Conservation (phyloP, 768 basidiomycete genomes). For the Asterophora lycoperdoides region DNA sequence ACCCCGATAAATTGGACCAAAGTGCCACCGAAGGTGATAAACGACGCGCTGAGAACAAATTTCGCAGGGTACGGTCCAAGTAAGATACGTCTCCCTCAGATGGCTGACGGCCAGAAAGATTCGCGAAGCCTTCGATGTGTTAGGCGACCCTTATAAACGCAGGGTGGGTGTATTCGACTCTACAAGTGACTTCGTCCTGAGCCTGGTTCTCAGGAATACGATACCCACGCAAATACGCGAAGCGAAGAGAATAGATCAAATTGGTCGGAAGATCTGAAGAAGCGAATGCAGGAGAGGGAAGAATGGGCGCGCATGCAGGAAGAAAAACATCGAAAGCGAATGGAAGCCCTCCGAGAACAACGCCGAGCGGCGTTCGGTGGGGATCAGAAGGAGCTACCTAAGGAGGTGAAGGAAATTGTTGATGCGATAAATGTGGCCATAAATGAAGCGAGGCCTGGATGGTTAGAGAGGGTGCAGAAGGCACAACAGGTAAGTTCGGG, state of each 20-base stretch:
- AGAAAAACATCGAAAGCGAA: constrained; percentile 46
- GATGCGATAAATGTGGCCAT: constrained; percentile 51
- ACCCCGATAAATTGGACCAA: constrained; percentile 67
- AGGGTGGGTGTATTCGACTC: constrained; percentile 34
- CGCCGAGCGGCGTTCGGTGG: constrained; percentile 31
- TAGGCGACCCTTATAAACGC: constrained; percentile 53
- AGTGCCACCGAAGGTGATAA: constrained; percentile 47
- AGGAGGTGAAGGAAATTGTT: constrained; percentile 50
- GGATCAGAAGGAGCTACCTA: constrained; percentile 34
- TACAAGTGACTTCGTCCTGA: background rate
- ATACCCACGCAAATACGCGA: constrained; percentile 34
- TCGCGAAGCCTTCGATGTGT: constrained; percentile 55
- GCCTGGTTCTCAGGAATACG: constrained; percentile 40
- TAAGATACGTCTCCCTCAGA: background rate
- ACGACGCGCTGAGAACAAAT: constrained; percentile 50
- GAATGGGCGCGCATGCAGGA: constrained; percentile 51
- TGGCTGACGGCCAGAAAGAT: constrained; percentile 38
- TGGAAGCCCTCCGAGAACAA: constrained; percentile 36
- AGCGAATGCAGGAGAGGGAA: constrained; percentile 44
- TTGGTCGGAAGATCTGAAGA: constrained; percentile 37
- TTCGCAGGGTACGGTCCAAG: constrained; percentile 49
- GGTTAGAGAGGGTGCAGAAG: constrained; percentile 51
- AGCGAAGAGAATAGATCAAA: constrained; percentile 18
- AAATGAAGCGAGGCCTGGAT: constrained; percentile 54
- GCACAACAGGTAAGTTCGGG: constrained; percentile 42